Evolutionary conservation across 805 yeast species (phyloP).

Genomic region (Suhomyces sp.): DNA sequence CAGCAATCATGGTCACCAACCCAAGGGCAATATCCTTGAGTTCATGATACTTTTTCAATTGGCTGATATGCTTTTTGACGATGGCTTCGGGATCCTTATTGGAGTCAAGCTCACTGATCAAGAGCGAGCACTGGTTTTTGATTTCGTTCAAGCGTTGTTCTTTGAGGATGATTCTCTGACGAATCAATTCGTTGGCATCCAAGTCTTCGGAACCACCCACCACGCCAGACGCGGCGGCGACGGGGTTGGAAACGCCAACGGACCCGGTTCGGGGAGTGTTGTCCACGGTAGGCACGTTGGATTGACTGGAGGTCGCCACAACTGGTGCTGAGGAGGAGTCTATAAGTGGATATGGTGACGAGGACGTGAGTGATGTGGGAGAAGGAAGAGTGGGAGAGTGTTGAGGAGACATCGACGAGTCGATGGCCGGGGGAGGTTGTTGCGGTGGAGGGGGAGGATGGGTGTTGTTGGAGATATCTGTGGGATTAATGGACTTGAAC

Average conservation of each 20-base stretch:
- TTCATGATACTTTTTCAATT: conserved; percentile 59
- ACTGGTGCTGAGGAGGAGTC: not conserved
- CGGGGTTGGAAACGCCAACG: not conserved
- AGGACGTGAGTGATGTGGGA: conserved; percentile 1
- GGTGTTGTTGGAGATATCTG: conserved; percentile 8
- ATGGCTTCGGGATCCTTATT: conserved; percentile 42
- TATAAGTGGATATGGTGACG: conserved; percentile 2
- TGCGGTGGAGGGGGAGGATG: conserved; percentile 9
- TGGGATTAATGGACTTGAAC: conserved; percentile 6
- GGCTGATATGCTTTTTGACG: conserved; percentile 50
- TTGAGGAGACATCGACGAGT: conserved; percentile 1
- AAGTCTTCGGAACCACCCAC: not conserved
- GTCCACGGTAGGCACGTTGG: conserved; percentile 6
- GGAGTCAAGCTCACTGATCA: conserved; percentile 32
- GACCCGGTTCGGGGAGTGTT: conserved; percentile 8
- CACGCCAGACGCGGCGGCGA: not conserved
- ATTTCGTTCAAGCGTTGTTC: conserved; percentile 28
- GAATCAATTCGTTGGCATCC: conserved; percentile 7
- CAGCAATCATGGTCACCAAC: conserved; percentile 59
- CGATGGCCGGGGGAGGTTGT: conserved; percentile 4
- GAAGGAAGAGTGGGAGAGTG: conserved; percentile 1
- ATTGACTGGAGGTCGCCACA: not conserved
- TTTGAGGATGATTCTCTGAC: conserved; percentile 8
- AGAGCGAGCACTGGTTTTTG: conserved; percentile 30
- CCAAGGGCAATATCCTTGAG: conserved; percentile 60